Evolutionary conservation across 2,329 filamentous ascomycete species (phyloP).

Genomic region (Dactylellina parvicollis): DNA sequence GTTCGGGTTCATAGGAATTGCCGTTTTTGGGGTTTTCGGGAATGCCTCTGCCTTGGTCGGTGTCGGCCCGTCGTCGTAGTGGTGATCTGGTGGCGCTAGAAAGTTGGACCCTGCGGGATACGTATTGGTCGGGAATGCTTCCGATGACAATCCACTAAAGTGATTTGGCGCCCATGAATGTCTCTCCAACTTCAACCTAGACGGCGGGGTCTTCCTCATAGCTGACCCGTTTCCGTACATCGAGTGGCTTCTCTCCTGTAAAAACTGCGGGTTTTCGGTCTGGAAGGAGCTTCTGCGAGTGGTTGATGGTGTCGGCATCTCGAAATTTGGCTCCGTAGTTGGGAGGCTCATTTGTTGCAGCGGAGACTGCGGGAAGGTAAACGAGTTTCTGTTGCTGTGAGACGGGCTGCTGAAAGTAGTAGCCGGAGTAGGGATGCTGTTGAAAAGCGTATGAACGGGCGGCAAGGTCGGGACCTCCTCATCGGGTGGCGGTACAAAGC

Average conservation of each 20-base stretch:
- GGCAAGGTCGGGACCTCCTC: constrained; percentile 45
- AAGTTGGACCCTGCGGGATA: constrained; percentile 21
- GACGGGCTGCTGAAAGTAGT: constrained; percentile 53
- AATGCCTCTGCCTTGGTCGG: constrained; percentile 51
- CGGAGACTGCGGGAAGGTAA: constrained; percentile 52
- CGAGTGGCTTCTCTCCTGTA: constrained; percentile 43
- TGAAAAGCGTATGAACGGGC: constrained; percentile 47
- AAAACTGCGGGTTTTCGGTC: constrained; percentile 41
- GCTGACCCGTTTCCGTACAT: constrained; percentile 40
- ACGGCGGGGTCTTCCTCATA: constrained; percentile 48
- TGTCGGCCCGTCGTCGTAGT: constrained; percentile 52
- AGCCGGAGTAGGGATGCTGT: constrained; percentile 50
- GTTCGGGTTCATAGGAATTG: constrained; percentile 33
- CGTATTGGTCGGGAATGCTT: constrained; percentile 17
- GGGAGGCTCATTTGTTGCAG: constrained; percentile 51
- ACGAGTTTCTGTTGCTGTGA: constrained; percentile 53
- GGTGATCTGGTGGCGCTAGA: constrained; percentile 39
- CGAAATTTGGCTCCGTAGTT: constrained; percentile 33
- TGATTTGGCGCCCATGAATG: constrained; percentile 52
- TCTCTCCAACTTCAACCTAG: constrained; percentile 46
- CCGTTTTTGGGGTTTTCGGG: constrained; percentile 46
- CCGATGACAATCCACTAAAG: constrained; percentile 27
- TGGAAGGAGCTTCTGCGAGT: constrained; percentile 48
- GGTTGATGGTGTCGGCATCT: constrained; percentile 37
- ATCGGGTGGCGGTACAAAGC: constrained; percentile 50